phyloP scores from a whole-genome alignment of 345 rosid genomes.

The Rhodomyrtus tomentosa region DNA sequence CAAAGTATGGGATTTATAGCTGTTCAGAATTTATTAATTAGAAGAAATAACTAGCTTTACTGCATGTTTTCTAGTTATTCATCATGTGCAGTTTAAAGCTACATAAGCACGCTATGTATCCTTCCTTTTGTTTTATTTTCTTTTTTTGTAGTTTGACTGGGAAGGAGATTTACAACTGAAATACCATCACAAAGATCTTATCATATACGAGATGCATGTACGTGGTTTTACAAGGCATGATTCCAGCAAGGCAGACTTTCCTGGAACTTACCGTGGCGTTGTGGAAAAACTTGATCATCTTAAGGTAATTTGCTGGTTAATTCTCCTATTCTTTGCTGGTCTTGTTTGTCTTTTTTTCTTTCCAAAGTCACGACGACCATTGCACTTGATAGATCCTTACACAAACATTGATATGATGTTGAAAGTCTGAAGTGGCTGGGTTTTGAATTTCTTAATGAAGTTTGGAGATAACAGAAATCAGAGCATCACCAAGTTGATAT shows the following conservation, averaged over 20 bases:
- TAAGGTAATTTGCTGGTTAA: slow-evolving; percentile 39
- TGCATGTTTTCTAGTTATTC: background rate
- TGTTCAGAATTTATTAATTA: background rate
- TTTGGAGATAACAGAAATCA: background rate
- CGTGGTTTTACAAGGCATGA: slow-evolving; percentile 87
- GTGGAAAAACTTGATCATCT: slow-evolving; percentile 93
- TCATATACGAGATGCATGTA: slow-evolving; percentile 92
- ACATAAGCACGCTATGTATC: background rate
- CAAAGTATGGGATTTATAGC: background rate
- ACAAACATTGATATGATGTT: background rate
- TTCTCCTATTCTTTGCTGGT: background rate
- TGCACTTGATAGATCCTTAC: background rate
- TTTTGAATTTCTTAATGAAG: background rate
- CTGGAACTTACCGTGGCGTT: slow-evolving; percentile 79
- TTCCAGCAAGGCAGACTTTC: slow-evolving; percentile 56
- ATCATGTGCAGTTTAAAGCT: background rate
- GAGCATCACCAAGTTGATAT: background rate
- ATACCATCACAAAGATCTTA: slow-evolving; percentile 60
- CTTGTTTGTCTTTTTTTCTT: background rate
- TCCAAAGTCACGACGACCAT: background rate
- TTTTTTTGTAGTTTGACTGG: slow-evolving; percentile 79
- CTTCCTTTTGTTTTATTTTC: background rate
- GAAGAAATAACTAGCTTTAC: background rate
- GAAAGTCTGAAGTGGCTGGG: background rate
- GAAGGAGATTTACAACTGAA: slow-evolving; percentile 87